phyloP scores from a whole-genome alignment of 1,284 basidiomycete genomes.

The Hymenochaete sp. region DNA sequence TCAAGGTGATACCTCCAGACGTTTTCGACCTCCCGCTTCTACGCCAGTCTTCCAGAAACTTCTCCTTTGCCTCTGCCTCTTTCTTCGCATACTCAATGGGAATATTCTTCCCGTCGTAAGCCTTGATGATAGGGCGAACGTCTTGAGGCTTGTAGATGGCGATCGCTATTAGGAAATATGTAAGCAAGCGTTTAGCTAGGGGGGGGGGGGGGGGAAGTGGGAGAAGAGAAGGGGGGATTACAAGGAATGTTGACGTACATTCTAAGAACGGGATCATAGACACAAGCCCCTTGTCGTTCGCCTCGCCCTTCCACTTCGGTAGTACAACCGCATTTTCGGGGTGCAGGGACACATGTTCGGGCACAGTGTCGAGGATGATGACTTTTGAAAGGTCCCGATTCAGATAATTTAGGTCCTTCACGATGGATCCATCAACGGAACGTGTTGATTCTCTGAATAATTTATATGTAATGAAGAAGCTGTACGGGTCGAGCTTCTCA shows the following conservation, averaged over 20 bases:
- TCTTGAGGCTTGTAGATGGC: constrained; percentile 81
- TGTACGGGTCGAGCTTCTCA: constrained; percentile 92
- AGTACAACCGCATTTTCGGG: constrained; percentile 87
- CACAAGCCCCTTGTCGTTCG: constrained; percentile 72
- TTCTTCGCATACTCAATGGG: constrained; percentile 83
- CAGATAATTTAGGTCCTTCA: constrained; percentile 88
- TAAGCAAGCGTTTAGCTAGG: no score
- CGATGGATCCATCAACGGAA: constrained; percentile 67
- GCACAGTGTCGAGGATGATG: constrained; percentile 78
- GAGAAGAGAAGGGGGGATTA: no score
- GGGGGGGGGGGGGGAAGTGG: no score
- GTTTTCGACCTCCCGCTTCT: constrained; percentile 41
- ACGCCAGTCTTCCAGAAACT: constrained; percentile 79
- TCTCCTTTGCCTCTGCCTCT: constrained; percentile 72
- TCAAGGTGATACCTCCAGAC: constrained; percentile 46
- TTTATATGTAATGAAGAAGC: constrained; percentile 81
- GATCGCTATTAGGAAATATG: constrained; percentile 60
- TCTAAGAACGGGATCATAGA: constrained; percentile 96
- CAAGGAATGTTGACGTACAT: constrained; percentile 44
- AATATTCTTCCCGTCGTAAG: constrained; percentile 84
- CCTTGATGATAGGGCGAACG: constrained; percentile 78
- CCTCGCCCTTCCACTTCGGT: constrained; percentile 82
- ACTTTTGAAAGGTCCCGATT: constrained; percentile 93
- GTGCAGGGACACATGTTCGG: constrained; percentile 71
- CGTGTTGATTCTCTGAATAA: constrained; percentile 88